A percentile compares a stretch with the other conserved stretches of the same genome.
Evolutionary conservation across 768 basidiomycete genomes (phyloP).

Genomic region (Boletus insuetus): DNA sequence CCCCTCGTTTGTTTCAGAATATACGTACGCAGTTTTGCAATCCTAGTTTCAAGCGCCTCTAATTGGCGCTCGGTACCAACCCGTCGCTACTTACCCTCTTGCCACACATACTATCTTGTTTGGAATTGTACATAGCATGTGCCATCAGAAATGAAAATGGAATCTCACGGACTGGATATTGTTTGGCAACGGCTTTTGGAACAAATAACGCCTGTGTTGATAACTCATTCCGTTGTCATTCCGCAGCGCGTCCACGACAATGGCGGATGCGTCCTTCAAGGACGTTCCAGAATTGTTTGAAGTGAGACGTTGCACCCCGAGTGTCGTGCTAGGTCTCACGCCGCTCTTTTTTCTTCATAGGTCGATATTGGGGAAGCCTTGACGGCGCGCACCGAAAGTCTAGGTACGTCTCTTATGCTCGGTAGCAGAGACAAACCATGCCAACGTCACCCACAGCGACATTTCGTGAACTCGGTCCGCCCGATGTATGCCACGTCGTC

Average conservation of each 20-base stretch:
- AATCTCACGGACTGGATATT: slow-evolving; percentile 14
- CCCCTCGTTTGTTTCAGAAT: slow-evolving; percentile 16
- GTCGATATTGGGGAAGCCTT: slow-evolving; percentile 89
- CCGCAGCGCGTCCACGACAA: slow-evolving; percentile 23
- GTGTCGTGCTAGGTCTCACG: slow-evolving; percentile 1
- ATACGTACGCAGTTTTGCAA: slow-evolving; percentile 6
- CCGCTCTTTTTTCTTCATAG: slow-evolving; percentile 32
- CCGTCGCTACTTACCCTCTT: slow-evolving; percentile 15
- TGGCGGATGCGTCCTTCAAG: slow-evolving; percentile 78
- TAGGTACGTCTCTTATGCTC: slow-evolving; percentile 57
- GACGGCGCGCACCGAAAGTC: slow-evolving; percentile 84
- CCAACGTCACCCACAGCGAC: slow-evolving; percentile 54
- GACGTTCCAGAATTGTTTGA: slow-evolving; percentile 98
- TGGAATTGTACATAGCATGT: slow-evolving; percentile 16
- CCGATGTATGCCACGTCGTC: slow-evolving; percentile 93
- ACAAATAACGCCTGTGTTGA: slow-evolving; percentile 11
- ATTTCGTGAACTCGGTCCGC: slow-evolving; percentile 96
- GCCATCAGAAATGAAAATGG: slow-evolving; percentile 2
- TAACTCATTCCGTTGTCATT: no score
- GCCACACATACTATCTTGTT: slow-evolving; percentile 4
- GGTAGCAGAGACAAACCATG: not conserved
- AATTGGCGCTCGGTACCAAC: slow-evolving; percentile 1
- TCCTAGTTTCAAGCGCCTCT: slow-evolving; percentile 4
- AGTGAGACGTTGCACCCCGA: slow-evolving; percentile 42
- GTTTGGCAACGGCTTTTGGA: slow-evolving; percentile 28